Base-by-base conservation (phyloP, 208 protist species). In the Leishmania braziliensis region DNA sequence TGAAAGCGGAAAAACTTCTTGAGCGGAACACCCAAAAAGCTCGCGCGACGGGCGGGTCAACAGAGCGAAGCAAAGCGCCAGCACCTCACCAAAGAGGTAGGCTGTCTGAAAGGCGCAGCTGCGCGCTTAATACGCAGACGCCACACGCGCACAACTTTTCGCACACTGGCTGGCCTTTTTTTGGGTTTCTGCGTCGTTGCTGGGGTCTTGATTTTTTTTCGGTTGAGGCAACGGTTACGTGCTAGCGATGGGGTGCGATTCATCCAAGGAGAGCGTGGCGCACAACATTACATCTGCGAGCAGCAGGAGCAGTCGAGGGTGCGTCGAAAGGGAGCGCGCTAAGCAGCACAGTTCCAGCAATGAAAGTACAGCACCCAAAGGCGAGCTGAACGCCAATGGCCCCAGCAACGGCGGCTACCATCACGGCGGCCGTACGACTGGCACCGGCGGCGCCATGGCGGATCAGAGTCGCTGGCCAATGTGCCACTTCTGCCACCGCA, bases 401-500 rank as follows among this genome's bases (percentile, higher is more conserved):
- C 60, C 70, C 48, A 26, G 36, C 29, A 66, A 51, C 70, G 70
- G 70, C 12, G 46, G 68, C 46, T 8, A 12, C 65, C 65, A 46
- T 70, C 33, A 70, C 6, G 43, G 54, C 58, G 51, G 33, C 14
- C 20, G 46, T 60, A 36, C 10, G 23, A 8, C 16, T 26, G 73
- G 50, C 58, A 78, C 50, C 46, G 46, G 56, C 75, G 56, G 33
- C 43, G 39, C 54, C 33, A 29, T 43, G 60, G 36, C 77, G 70
- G 70, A 85, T 58, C 81, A 70, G 50, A 73, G 75, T 65, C 85
- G 85, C 69, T 90, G 82, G 74, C 86, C 92, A 23, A 90, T 81
- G 29, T 96, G 93, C 78, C 93, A 95, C 73, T 95, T 95, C 79
- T 96, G 93, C 70, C 79, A 84, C 26, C 78, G 84, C 54, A 83